Evolutionary conservation across 2,329 filamentous ascomycete species (phyloP), one percentile per base, ranked within the genome.

Genomic region (Hortaea sp.): DNA sequence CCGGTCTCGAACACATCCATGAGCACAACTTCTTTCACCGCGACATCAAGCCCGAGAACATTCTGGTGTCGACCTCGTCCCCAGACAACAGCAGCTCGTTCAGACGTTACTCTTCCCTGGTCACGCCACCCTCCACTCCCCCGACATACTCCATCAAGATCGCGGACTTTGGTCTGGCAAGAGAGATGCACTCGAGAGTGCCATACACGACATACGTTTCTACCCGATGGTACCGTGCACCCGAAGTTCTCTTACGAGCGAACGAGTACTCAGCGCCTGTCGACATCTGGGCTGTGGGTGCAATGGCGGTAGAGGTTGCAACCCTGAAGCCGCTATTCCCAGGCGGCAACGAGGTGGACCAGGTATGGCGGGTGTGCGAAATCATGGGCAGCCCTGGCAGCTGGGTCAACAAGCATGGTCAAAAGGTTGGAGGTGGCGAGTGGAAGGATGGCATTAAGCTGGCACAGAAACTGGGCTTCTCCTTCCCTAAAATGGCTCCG

Each of bases 41-140:
- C 61, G 92, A 98, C 63, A 97, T 98, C 70, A 98, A 98, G 68
- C 92, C 92, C 32, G 92, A 98, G 68, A 98, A 98, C 67, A 98
- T 98, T 49, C 78, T 98, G 28, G 90, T 98, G 6, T 94, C 92
- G 0, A 94, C 89, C 29, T 94, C 90, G 2, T 79, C 85, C 35
- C 77, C 87, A 54, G 92, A 98, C 59, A 79, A 84, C 44, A 76
- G 77, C 50, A 92, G 85, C 62, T 82, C 89, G 0, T 95, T 97
- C 71, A 83, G 87, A 63, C 79, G 92, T 58, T 98, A 98, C 67
- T 97, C 92, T 0, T 79, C 87, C 6, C 75, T 97, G 51, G 86
- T 97, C 56, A 97, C 92, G 10, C 92, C 92, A 5, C 92, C 92
- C 5, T 94, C 90, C 2, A 97, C 90, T 27, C 92, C 92, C 13